Evolutionary conservation across 768 basidiomycete species (phyloP).

Genomic region (Serendipita vermifera): DNA sequence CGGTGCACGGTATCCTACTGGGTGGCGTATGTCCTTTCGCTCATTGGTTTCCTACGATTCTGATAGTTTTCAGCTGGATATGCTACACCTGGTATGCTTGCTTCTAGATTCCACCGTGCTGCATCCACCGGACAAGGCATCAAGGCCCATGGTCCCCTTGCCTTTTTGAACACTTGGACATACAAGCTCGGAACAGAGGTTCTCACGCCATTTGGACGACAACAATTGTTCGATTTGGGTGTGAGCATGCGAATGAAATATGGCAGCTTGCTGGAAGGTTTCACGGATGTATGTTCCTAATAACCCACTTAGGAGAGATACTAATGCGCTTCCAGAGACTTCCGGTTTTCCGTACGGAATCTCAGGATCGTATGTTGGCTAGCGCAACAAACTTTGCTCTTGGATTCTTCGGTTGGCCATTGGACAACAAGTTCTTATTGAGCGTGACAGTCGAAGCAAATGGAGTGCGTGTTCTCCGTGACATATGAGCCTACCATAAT

Average conservation of each 20-base stretch:
- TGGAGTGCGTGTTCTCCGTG: too few relatives aligned
- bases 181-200: constrained; percentile 80
- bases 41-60: neutral
- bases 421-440: constrained; percentile 24
- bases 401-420: constrained; percentile 39
- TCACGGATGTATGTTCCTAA: neutral
- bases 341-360: constrained; percentile 42
- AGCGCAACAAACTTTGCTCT: constrained; percentile 41
- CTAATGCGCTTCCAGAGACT: constrained; percentile 15
- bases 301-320: neutral
- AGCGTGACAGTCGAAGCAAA: constrained; percentile 27
- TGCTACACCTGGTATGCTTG: neutral
- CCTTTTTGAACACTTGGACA: constrained; percentile 40
- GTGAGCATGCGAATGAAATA: constrained; percentile 37
- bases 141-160: constrained; percentile 21
- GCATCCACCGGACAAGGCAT: constrained; percentile 5
- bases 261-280: constrained; percentile 53
- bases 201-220: constrained; percentile 29
- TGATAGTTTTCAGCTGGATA: neutral
- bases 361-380: constrained; percentile 41
- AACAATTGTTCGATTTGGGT: constrained; percentile 30
- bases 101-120: constrained; percentile 2
- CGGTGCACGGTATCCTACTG: constrained; percentile 51
- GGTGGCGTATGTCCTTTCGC: constrained; percentile 12
- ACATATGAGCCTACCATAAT: too few relatives aligned